Base-by-base conservation (phyloP, 2,329 filamentous ascomycete species). In the Zymoseptoria ardabiliae region DNA sequence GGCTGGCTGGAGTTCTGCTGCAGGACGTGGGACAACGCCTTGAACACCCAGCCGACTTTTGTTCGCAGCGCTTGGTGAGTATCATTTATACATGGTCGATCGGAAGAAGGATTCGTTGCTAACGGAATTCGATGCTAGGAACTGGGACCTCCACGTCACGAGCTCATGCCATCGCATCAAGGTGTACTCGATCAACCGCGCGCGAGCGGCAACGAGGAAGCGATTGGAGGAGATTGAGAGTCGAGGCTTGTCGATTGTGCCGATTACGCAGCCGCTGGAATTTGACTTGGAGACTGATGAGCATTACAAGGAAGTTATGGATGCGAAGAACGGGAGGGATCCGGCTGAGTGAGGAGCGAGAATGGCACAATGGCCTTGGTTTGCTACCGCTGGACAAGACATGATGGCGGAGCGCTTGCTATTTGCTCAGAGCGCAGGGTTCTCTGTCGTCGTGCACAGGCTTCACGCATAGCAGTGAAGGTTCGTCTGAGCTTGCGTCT, bases 131-230 rank as follows among this genome's bases (percentile, higher is more conserved):
- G 11, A 8, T 28, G 25, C 25, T 41, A 68, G 78, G 80, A 88
- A 88, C 66, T 87, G 84, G 83, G 85, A 82, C 17, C 71, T 88
- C 20, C 85, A 87, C 66, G 84, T 88, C 3, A 88, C 85, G 0
- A 82, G 78, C 6, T 83, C 79, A 0, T 85, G 81, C 58, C 85
- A 87, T 61, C 76, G 83, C 1, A 77, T 87, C 64, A 81, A 78
- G 55, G 71, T 87, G 6, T 88, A 86, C 70, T 87, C 84, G 64
- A 79, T 87, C 56, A 87, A 87, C 71, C 78, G 73, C 64, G 75
- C 72, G 1, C 77, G 74, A 41, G 76, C 78, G 0, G 63, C 64
- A 2, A 87, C 84, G 0, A 77, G 75, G 19, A 72, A 71, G 30
- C 74, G 83, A 0, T 71, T 87, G 17, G 77, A 78, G 50, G 70